phyloP scores from a whole-genome alignment of 2,329 filamentous ascomycete species.

The Epichloe scottii region DNA sequence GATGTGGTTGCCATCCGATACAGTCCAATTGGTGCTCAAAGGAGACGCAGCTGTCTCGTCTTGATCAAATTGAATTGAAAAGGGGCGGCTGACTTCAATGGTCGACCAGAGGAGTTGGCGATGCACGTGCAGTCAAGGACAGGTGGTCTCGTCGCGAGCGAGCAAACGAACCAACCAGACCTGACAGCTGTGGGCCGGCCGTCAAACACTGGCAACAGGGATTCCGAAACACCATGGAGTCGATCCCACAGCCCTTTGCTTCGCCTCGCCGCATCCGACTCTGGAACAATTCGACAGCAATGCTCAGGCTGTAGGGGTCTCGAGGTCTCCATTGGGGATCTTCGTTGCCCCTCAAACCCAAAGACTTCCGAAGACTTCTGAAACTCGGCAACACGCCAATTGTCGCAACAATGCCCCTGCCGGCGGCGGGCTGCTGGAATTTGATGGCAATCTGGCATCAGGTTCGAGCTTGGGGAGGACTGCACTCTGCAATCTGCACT shows the following conservation, averaged over 20 bases:
- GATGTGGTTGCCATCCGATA: too few relatives aligned
- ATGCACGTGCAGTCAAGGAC: too few relatives aligned
- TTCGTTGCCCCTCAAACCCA: not conserved
- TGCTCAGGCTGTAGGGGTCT: not conserved
- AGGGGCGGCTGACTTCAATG: not conserved
- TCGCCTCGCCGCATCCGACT: too few relatives aligned
- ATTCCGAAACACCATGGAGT: not conserved
- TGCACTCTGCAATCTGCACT: slow-evolving; percentile 1
- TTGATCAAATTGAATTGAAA: too few relatives aligned
- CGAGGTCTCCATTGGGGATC: not conserved
- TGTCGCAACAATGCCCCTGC: slow-evolving; percentile 8
- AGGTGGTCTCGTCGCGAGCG: too few relatives aligned
- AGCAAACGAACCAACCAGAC: too few relatives aligned
- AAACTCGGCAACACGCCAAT: slow-evolving; percentile 9
- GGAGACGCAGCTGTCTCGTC: too few relatives aligned
- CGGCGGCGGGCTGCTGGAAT: not conserved
- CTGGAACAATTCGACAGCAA: too few relatives aligned
- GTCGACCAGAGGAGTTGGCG: too few relatives aligned
- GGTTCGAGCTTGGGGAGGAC: slow-evolving; percentile 1
- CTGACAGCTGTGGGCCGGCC: not conserved
- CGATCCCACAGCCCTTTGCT: too few relatives aligned
- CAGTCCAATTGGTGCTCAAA: too few relatives aligned
- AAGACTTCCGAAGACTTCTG: not conserved
- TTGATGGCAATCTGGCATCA: slow-evolving; percentile 6
- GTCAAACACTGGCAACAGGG: not conserved